phyloP scores from a whole-genome alignment of 2,329 filamentous ascomycete species.

The Beauveria sp. region DNA sequence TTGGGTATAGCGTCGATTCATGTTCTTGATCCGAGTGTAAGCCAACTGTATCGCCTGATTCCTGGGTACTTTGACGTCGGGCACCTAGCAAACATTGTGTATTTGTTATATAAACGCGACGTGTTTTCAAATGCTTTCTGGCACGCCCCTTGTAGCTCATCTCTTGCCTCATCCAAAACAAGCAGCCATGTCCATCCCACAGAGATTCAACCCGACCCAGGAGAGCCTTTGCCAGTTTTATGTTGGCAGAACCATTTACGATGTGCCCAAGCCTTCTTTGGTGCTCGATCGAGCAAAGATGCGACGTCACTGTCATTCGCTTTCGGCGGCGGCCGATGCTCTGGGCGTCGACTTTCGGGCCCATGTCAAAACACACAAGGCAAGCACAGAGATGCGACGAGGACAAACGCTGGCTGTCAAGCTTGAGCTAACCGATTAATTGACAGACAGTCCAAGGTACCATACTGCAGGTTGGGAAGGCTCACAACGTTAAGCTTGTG shows the following conservation, averaged over 20 bases:
- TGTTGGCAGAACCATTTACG: conserved; percentile 18
- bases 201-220: conserved; percentile 11
- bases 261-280: conserved; percentile 45
- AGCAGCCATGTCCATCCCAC: conserved; percentile 18
- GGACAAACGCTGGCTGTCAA: rapidly evolving
- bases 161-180: no score
- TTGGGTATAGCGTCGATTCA: conserved; percentile 10
- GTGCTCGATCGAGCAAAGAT: conserved; percentile 49
- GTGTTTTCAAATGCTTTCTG: neutral
- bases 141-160: neutral
- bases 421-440: no score
- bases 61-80: neutral
- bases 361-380: conserved; percentile 62
- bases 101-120: neutral
- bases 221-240: conserved; percentile 19
- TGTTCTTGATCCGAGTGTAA: neutral
- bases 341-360: conserved; percentile 50
- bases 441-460: conserved; percentile 46
- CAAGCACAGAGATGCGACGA: conserved; percentile 16
- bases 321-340: conserved; percentile 41
- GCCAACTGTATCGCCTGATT: neutral
- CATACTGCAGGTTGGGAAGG: conserved; percentile 44
- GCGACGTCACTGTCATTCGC: conserved; percentile 46
- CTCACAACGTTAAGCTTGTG: conserved; percentile 39
- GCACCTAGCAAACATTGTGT: neutral